Percentiles rank a stretch among this genome's conserved stretches.
phyloP scores from a whole-genome alignment of 495 filamentous ascomycete species.

The Lophiotrema nucula region DNA sequence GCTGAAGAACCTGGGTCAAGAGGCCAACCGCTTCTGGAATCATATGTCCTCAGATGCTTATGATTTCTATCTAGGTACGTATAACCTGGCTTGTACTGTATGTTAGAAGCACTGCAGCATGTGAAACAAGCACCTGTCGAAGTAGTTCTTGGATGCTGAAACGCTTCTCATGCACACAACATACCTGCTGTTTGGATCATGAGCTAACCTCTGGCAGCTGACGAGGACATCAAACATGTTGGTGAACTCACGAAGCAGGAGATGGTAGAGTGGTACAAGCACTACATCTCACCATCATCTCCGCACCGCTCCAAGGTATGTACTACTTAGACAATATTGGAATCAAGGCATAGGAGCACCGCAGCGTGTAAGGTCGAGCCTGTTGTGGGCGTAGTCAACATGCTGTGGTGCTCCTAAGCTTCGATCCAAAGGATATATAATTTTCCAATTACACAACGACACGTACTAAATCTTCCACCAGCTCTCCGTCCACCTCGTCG shows the following conservation, averaged over 20 bases:
- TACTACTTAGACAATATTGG: too few species aligned
- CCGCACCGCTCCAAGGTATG: conserved; percentile 71
- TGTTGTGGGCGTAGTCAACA: too few species aligned
- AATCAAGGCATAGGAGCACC: too few species aligned
- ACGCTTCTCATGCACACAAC: not conserved
- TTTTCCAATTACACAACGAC: too few species aligned
- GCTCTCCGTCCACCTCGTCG: conserved; percentile 79
- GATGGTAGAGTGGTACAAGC: conserved; percentile 73
- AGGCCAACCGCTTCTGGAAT: conserved; percentile 77
- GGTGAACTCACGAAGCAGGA: conserved; percentile 73
- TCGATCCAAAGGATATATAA: too few species aligned
- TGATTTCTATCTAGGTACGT: conserved; percentile 79
- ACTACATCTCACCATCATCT: conserved; percentile 74
- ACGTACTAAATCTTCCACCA: too few species aligned
- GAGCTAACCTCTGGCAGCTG: conserved; percentile 50
- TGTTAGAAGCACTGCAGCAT: too few species aligned
- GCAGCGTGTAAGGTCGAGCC: too few species aligned
- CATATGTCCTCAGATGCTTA: conserved; percentile 84
- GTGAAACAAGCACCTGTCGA: too few species aligned
- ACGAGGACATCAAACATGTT: conserved; percentile 74
- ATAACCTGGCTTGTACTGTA: not conserved
- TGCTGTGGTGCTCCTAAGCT: too few species aligned
- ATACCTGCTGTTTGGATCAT: not conserved
- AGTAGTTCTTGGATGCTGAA: too few species aligned
- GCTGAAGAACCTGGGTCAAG: conserved; percentile 85